Conservation (phyloP, 768 basidiomycete species). For the Crepidotus variabilis region DNA sequence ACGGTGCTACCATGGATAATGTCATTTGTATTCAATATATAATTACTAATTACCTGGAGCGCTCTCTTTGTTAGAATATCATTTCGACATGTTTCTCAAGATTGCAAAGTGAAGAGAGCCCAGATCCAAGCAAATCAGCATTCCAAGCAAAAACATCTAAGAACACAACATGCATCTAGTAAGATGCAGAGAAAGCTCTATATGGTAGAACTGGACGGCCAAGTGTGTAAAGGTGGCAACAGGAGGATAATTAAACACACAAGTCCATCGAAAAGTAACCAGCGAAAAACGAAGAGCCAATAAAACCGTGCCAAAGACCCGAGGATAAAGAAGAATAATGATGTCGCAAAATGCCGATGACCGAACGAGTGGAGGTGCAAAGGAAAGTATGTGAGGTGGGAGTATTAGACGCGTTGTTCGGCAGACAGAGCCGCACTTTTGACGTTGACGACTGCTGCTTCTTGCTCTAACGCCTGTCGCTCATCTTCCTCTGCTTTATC, state of each 20-base stretch:
- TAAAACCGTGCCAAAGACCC: not conserved
- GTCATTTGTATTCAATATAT: too few species aligned
- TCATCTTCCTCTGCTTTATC: slow-evolving; percentile 22
- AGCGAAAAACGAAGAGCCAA: not conserved
- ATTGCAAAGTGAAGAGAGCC: too few species aligned
- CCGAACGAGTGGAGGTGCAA: not conserved
- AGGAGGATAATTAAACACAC: not conserved
- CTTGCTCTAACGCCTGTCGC: not conserved
- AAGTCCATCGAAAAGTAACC: not conserved
- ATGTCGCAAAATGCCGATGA: not conserved
- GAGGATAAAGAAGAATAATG: not conserved
- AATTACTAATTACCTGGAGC: too few species aligned
- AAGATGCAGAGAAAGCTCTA: not conserved
- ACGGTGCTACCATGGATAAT: too few species aligned
- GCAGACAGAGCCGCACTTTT: not conserved
- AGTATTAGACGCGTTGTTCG: not conserved
- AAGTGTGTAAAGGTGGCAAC: not conserved
- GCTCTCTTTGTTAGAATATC: too few species aligned
- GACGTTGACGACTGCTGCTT: not conserved
- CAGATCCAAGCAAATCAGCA: too few species aligned
- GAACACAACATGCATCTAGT: not conserved
- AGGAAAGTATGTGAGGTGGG: not conserved
- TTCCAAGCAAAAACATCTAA: not conserved
- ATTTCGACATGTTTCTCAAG: too few species aligned
- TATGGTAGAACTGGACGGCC: not conserved